Evolutionary conservation across 257 asterid species (phyloP), one percentile per base, ranked within the genome.

Genomic region (Solanum virginianum): DNA sequence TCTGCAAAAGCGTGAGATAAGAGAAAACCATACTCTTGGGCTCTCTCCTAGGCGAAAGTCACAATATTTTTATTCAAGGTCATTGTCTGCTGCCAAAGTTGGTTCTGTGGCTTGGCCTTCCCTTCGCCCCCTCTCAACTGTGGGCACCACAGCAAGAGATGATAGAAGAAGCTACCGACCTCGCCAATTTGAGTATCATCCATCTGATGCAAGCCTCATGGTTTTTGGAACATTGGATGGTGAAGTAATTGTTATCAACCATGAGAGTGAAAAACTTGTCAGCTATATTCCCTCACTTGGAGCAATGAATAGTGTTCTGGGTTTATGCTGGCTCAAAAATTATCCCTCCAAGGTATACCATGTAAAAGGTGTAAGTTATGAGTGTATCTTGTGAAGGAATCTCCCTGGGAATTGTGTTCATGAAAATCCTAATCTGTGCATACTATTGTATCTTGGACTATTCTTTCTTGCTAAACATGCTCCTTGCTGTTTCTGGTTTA

Each of bases 141-240:
- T 69, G 54, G 88, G 88, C 63, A 81, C 87, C 85, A 85, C 56
- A 83, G 70, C 87, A 72, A 88, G 97, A 84, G 95, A 92, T 89
- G 97, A 92, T 84, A 89, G 91, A 85, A 92, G 94, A 88, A 91
- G 90, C 62, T 91, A 91, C 83, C 99, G 97, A 81, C 98, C 99
- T 53, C 91, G 99, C 85, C 99, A 95, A 84, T 93, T 95, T 66
- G 99, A 95, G 94, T 95, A 95, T 91, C 98, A 94, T 91, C 99
- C 99, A 80, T 90, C 98, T 60, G 98, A 94, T 90, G 88, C 99
- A 3, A 92, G 98, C 91, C 96, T 94, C 88, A 95, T 95, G 99
- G 99, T 89, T 87, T 92, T 95, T 69, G 99, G 99, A 86, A 95
- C 99, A 43, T 86, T 95, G 86, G 99, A 95, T 86, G 98, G 99